Evolutionary conservation across 768 basidiomycete species (phyloP), one percentile per base, ranked within the genome.

Genomic region (Psilocybe cubensis): DNA sequence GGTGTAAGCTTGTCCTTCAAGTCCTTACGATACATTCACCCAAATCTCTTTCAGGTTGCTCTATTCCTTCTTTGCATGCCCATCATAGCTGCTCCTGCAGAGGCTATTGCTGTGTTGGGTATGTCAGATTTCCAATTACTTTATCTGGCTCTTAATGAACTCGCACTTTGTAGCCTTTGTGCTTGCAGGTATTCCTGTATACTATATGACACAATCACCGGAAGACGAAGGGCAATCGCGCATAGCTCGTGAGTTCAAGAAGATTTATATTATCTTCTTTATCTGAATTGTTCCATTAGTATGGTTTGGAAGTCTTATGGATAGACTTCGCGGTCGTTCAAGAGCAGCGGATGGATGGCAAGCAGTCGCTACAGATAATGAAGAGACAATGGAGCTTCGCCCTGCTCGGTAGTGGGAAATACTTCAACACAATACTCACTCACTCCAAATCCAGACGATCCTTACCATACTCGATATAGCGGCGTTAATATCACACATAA

Each of bases 1-100:
- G 88, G 82, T 28, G 93, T 94, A 67, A 58, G 87, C 78, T 8
- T 11, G 48, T 35, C 27, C 8, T 28, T 25, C 10, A 10, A 45
- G 8, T 50, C 18, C 58, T 45, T 31, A 31, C 14, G n/a, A 42
- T 41, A 24, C 20, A 25, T 29, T 11, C 9, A 18, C 0, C 11
- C 31, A 58, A 62, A 38, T 4, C 12, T 38, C n/a, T 48, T 50
- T 10, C 56, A 92, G 91, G 89, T 95, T 10, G 93, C 94, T 2
- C 75, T 94, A 49, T 96, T 96, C 74, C 78, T 98, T 51, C 77
- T 99, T 9, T 90, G 88, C 65, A 96, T 99, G 93, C 95, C 96
- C 1, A 80, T 96, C 49, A 88, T 96, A 55, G 96, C 96, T 3
- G 95, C 96, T 20, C 96, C 96, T 6, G 75, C 88, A 12, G 90